Evolutionary conservation across 805 yeast species (phyloP), one percentile per base, ranked within the genome.

Genomic region (Starmera caribaea): DNA sequence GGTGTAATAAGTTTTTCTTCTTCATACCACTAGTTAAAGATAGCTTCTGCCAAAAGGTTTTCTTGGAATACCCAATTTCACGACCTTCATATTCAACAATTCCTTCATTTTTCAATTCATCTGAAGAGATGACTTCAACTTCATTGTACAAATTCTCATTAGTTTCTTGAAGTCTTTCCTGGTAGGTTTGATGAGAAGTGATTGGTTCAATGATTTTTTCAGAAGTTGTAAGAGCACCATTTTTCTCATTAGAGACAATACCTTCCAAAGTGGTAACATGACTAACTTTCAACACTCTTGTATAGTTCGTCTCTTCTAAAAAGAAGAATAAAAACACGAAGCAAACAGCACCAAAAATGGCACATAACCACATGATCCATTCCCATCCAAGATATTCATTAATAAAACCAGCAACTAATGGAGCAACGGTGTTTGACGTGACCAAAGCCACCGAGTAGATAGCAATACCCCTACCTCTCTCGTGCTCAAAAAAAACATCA

Each of bases 401-500:
- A 41, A 77, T 71, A 46, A 73, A 71, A 11, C 81, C 81, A 11
- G 80, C 78, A 36, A 76, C 64, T 48, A 76, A 61, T 6, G 82
- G 81, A 5, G 81, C 81, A 41, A 74, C 56, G 46, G 61, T 76
- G 34, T 76, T 71, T 10, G 78, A 74, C 9, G 66, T 65, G 28
- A 75, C 64, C n/a, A 79, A 62, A 12, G 80, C 74, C 41, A 68
- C 56, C 43, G 76, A 73, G 50, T 76, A 76, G 17, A 74, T 49
- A 32, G 68, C 68, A 62, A 71, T 59, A 32, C 63, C 63, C n/a
- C 62, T 55, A 8, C 72, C 72, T 45, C 73, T 57, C 49, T 73
- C 71, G 47, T 73, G 76, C 45, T 68, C 71, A 50, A 71, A 73
- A 48, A 65, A 72, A 36, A 72, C 49, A 50, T 73, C 79, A 9